phyloP scores from a whole-genome alignment of 352 stramenopile species.

The Phytophthora citricola region DNA sequence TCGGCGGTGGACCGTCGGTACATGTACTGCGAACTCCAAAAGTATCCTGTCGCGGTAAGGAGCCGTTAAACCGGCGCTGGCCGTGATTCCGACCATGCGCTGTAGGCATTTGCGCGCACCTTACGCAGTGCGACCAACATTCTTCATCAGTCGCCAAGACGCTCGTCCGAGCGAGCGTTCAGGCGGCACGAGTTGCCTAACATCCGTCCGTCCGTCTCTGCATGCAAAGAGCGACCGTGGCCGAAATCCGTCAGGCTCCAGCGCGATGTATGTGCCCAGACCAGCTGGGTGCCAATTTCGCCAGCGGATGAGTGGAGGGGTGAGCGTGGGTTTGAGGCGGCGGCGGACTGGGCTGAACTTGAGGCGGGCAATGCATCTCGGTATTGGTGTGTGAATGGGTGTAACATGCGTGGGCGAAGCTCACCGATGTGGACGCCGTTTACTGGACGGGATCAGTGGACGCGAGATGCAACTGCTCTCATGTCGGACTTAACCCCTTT shows the following conservation, averaged over 20 bases:
- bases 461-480: no score
- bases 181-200: neutral
- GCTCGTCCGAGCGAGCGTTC: neutral
- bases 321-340: neutral
- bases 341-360: neutral
- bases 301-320: conserved; percentile 1
- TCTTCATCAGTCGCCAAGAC: neutral
- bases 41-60: neutral
- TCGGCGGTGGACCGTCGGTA: neutral
- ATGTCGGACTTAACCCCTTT: no score
- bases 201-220: neutral
- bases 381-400: no score
- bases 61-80: neutral
- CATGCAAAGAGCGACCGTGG: neutral
- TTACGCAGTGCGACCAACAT: neutral
- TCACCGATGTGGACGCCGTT: no score
- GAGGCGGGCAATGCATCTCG: no score
- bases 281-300: neutral
- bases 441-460: no score
- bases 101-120: neutral
- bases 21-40: neutral
- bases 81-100: neutral
- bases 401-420: no score
- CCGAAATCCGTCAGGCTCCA: neutral
- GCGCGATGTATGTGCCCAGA: neutral